These are phyloP conservation scores for Boletus semigastroideus DNA, from an alignment of 1,284 basidiomycete species.

Conservation along the genomic window DNA sequence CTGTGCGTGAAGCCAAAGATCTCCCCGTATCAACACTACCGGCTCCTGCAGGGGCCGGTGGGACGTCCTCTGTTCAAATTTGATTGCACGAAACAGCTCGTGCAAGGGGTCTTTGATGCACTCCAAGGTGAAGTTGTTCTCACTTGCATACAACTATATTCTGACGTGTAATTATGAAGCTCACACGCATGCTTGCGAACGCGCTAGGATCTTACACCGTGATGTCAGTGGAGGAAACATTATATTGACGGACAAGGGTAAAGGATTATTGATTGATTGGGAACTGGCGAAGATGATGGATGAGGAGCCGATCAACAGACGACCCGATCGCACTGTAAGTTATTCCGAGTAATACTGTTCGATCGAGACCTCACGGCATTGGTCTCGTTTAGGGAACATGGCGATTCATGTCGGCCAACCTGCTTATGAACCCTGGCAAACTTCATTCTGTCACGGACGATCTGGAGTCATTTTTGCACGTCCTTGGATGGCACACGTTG, in stretches of 20 bases:
- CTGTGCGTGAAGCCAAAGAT: background rate
- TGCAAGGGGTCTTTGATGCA: background rate
- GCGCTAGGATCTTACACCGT: background rate
- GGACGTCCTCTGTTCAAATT: background rate
- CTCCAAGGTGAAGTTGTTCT: background rate
- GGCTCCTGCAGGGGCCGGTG: background rate
- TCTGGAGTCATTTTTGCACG: background rate
- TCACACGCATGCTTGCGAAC: background rate
- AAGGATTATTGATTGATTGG: constrained; percentile 5
- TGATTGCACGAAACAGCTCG: background rate
- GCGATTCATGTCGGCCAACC: background rate
- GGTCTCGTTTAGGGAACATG: background rate
- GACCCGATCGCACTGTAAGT: too few species aligned
- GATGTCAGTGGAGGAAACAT: background rate
- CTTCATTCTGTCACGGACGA: background rate
- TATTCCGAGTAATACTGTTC: too few species aligned
- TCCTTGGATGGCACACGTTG: background rate
- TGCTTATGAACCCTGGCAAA: background rate
- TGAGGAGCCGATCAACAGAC: background rate
- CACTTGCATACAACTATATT: too few species aligned
- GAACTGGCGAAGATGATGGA: background rate
- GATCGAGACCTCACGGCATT: too few species aligned
- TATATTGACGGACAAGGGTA: background rate
- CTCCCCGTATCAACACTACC: constrained; percentile 2
- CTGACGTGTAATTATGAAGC: background rate